These are phyloP conservation scores for Coemansia sp. DNA, from an alignment of 192 early-diverging fungal genomes.

Conservation along the genomic window DNA sequence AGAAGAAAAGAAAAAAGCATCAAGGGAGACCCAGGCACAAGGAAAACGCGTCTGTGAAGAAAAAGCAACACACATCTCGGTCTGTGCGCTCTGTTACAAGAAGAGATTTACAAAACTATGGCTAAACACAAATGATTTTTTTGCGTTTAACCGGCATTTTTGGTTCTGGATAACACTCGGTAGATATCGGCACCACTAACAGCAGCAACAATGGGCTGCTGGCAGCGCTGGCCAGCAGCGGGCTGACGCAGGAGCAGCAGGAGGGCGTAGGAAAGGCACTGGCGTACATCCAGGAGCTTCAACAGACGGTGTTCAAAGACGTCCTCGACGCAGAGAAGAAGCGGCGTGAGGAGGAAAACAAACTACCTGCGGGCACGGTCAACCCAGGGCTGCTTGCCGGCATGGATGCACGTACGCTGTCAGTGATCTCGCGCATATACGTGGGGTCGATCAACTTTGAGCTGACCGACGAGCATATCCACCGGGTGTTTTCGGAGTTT, in stretches of 20 bases:
- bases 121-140: not conserved
- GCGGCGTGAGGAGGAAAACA: constrained; percentile 23
- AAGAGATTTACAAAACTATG: not conserved
- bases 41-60: not conserved
- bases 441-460: constrained; percentile 88
- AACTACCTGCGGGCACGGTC: constrained; percentile 17
- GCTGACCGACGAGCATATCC: constrained; percentile 78
- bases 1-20: too few species aligned
- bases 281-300: constrained; percentile 51
- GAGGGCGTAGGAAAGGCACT: constrained; percentile 33
- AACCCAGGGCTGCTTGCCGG: constrained; percentile 47
- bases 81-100: too few species aligned
- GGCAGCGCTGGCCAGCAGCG: constrained; percentile 10
- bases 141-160: not conserved
- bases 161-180: not conserved
- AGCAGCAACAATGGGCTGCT: constrained; percentile 1
- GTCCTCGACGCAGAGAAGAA: constrained; percentile 28
- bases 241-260: constrained; percentile 42
- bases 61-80: too few species aligned
- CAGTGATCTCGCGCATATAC: constrained; percentile 66
- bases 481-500: constrained; percentile 75
- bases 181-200: not conserved
- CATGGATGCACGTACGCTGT: constrained; percentile 46
- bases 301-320: constrained; percentile 51
- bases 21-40: too few species aligned